A percentile compares a stretch with the other conserved stretches of the same genome.
Evolutionary conservation across 2,329 filamentous ascomycete species (phyloP).

Genomic region (Sporothrix dimorphospora): DNA sequence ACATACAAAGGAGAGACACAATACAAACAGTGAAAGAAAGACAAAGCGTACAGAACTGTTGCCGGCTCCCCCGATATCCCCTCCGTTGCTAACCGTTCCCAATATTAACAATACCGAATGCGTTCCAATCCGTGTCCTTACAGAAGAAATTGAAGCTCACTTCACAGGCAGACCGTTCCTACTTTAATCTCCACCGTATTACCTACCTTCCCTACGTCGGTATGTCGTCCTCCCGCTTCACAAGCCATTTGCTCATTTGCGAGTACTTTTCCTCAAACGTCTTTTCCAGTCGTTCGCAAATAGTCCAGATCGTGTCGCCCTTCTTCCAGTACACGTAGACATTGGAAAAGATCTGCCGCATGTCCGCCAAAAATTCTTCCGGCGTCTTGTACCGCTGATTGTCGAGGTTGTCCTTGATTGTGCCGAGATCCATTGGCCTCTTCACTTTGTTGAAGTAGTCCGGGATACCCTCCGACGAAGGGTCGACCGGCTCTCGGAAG

Average conservation of each 20-base stretch:
- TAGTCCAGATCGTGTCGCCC: constrained; percentile 57
- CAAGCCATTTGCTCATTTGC: constrained; percentile 63
- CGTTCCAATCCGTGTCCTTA: background rate
- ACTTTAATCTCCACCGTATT: too few species aligned
- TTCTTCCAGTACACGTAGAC: constrained; percentile 66
- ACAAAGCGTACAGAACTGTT: background rate
- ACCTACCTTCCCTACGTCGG: background rate
- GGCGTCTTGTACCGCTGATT: constrained; percentile 54
- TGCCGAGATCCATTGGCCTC: constrained; percentile 64
- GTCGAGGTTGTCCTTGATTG: constrained; percentile 65
- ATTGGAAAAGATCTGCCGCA: constrained; percentile 65
- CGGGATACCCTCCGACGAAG: constrained; percentile 57
- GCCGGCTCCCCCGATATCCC: background rate
- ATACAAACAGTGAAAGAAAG: background rate
- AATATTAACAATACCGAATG: background rate
- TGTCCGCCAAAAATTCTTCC: constrained; percentile 59
- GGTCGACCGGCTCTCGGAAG: constrained; percentile 63
- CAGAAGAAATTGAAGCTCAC: background rate
- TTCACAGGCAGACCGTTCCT: too few species aligned
- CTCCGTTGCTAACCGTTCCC: background rate
- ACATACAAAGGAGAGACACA: constrained; percentile 5
- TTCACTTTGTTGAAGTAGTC: constrained; percentile 65
- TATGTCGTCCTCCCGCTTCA: constrained; percentile 44
- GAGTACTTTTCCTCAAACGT: constrained; percentile 52
- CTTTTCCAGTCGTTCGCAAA: constrained; percentile 62